phyloP scores from a whole-genome alignment of 164 flowering plant species.

The Nymphaea thermarum region DNA sequence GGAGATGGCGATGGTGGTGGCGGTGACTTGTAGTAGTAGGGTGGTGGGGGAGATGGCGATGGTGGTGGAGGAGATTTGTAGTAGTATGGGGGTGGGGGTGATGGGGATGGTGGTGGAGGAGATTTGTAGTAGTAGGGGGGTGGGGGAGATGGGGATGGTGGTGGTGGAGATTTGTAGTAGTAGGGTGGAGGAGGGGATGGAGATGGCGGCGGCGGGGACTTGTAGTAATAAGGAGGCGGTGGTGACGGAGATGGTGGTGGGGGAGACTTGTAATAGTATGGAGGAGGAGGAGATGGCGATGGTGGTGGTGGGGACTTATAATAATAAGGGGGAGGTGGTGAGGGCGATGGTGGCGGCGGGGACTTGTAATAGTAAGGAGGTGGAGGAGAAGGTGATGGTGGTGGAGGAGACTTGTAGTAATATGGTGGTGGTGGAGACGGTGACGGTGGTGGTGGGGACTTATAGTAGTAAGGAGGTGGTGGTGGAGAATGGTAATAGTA shows the following conservation, averaged over 20 bases:
- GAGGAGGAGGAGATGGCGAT: slow-evolving; percentile 7
- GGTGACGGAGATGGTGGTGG: slow-evolving; percentile 6
- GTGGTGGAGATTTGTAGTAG: slow-evolving; percentile 31
- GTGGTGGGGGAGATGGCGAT: slow-evolving; percentile 10
- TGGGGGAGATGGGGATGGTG: slow-evolving; percentile 10
- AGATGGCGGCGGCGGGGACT: slow-evolving; percentile 4
- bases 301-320: slow-evolving; percentile 27
- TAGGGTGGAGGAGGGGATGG: slow-evolving; percentile 11
- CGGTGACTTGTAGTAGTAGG: slow-evolving; percentile 12
- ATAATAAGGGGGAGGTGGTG: slow-evolving; percentile 24
- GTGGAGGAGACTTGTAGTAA: slow-evolving; percentile 34
- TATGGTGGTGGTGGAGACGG: slow-evolving; percentile 23
- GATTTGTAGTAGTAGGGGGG: slow-evolving; percentile 20
- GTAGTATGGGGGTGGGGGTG: slow-evolving; percentile 8
- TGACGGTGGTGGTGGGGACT: slow-evolving; percentile 26
- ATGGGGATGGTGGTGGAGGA: slow-evolving; percentile 23
- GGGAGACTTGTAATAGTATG: slow-evolving; percentile 8
- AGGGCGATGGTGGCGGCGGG: slow-evolving; percentile 21
- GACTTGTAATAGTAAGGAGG: slow-evolving; percentile 19
- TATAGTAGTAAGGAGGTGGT: slow-evolving; percentile 30
- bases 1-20: slow-evolving; percentile 27
- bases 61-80: slow-evolving; percentile 19
- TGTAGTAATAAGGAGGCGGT: slow-evolving; percentile 2
- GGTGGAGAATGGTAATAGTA: slow-evolving; percentile 10
- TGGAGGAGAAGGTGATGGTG: slow-evolving; percentile 8